Percentiles rank a stretch among this genome's conserved stretches.
Evolutionary conservation across 306 rosid genomes (phyloP).

Genomic region (Bauhinia variegata): DNA sequence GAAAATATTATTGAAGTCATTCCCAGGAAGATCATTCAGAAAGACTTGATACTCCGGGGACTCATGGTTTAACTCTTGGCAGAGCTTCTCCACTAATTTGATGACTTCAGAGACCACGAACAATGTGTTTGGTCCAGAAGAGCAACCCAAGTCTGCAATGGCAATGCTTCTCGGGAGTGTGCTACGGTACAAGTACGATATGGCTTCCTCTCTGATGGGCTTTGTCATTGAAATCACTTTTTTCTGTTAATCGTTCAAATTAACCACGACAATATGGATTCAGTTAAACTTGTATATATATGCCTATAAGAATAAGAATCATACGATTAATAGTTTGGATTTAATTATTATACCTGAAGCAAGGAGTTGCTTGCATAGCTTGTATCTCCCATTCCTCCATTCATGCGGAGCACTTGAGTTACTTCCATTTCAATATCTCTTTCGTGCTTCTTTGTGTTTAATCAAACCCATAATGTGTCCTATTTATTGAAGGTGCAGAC

Average conservation of each 20-base stretch:
- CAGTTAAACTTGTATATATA: too few species aligned
- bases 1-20: slow-evolving; percentile 56
- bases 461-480: not conserved
- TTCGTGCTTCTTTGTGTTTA: not conserved
- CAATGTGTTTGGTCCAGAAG: slow-evolving; percentile 59
- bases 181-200: slow-evolving; percentile 22
- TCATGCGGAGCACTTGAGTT: slow-evolving; percentile 34
- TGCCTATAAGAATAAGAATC: too few species aligned
- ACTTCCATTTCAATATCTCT: slow-evolving; percentile 34
- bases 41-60: slow-evolving; percentile 47
- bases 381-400: slow-evolving; percentile 41
- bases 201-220: slow-evolving; percentile 48
- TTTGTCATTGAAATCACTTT: slow-evolving; percentile 46
- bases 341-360: slow-evolving; percentile 31
- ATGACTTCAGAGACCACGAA: slow-evolving; percentile 43
- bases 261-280: too few species aligned
- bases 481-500: not conserved
- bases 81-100: slow-evolving; percentile 39
- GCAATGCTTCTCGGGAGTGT: slow-evolving; percentile 27
- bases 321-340: too few species aligned
- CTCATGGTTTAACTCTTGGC: slow-evolving; percentile 9
- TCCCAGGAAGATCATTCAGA: slow-evolving; percentile 51
- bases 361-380: slow-evolving; percentile 40
- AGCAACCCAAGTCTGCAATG: slow-evolving; percentile 61
- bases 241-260: slow-evolving; percentile 32